Base-by-base conservation (phyloP, 495 filamentous ascomycete genomes). In the Echria macrotheca region DNA sequence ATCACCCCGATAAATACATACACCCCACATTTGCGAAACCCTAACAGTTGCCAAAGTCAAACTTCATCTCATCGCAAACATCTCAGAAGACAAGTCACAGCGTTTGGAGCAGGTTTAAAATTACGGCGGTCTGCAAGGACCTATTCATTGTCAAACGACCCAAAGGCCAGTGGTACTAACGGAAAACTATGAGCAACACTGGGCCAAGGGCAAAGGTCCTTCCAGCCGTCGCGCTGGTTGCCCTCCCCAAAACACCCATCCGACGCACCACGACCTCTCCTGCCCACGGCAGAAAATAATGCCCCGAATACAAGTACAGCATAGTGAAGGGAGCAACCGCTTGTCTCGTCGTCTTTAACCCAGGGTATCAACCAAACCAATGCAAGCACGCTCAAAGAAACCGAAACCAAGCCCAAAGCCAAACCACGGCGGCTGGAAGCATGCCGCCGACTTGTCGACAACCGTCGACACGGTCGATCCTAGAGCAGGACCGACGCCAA, bases 281-380 rank as follows among this genome's bases (percentile, higher is more conserved):
- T 24, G 5, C 2, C 23, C 19, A 22, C 44, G 24, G 44, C 44
- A 24, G 38, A 29, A 22, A 24, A 44, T 42, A 24, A 48, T 39
- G 52, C 44, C 24, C n/a, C 35, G 28, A 53, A 43, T 43, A 53
- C 9, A n/a, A 52, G 48, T 47, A 57, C 47, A 59, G 21, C 41
- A 28, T 54, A 49, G 21, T 44, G 43, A 52, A 25, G 47, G 58
- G 60, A 52, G 56, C 54, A 55, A 58, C 57, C 52, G 58, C 60
- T 58, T 60, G 55, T 60, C 48, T 54, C 54, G 38, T 52, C 44
- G 40, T 50, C 53, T 36, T 33, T 33, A 28, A n/a, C 41, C 51
- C n/a, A 36, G 59, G 60, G 60, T 63, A 63, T 60, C 60, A 63
- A 49, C 60, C 60, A 49, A 54, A 50, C 17, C 33, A 48, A 39